A percentile compares a stretch with the other conserved stretches of the same genome.
phyloP scores from a whole-genome alignment of 148 eudicot species.

The Chenopodium formosanum region DNA sequence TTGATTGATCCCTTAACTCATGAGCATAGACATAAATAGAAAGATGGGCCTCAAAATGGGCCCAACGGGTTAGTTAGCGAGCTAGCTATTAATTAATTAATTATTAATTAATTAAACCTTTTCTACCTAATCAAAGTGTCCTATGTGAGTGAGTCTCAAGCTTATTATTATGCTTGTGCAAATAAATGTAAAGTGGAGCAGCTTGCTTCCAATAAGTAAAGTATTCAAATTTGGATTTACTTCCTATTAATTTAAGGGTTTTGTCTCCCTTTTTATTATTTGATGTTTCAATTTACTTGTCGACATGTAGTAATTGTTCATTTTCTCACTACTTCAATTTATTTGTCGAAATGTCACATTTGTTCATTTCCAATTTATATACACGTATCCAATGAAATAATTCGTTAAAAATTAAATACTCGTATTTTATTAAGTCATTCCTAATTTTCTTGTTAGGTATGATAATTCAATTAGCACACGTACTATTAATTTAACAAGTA shows the following conservation, averaged over 20 bases:
- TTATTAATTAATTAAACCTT: background rate
- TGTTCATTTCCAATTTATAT: too few relatives aligned
- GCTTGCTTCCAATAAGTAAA: background rate
- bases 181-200: background rate
- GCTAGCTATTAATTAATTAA: constrained; percentile 14
- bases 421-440: too few relatives aligned
- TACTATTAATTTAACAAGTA: too few relatives aligned
- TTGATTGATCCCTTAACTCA: background rate
- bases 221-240: too few relatives aligned
- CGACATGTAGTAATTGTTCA: too few relatives aligned
- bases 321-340: too few relatives aligned
- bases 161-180: background rate
- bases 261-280: background rate
- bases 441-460: too few relatives aligned
- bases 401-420: too few relatives aligned
- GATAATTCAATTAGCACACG: too few relatives aligned
- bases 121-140: constrained; percentile 11
- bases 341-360: too few relatives aligned
- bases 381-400: too few relatives aligned
- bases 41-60: constrained; percentile 17
- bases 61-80: constrained; percentile 6
- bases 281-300: too few relatives aligned
- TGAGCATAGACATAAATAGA: constrained; percentile 10
- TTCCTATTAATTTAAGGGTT: background rate
- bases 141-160: background rate